phyloP scores from a whole-genome alignment of 1,139 yeast genomes.

The Blastobotrys apis region DNA sequence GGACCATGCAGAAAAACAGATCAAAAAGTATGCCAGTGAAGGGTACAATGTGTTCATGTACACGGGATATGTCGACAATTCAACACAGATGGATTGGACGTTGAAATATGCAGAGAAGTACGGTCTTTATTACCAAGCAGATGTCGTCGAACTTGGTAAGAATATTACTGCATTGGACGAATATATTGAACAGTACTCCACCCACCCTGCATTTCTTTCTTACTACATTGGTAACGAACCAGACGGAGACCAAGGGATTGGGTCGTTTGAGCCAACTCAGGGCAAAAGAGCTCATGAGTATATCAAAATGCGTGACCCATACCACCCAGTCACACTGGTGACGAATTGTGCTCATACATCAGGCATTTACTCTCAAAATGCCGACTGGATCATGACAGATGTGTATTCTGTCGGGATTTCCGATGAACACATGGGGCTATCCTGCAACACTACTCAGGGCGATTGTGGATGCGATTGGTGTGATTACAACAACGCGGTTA shows the following conservation, averaged over 20 bases:
- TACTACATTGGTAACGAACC: slow-evolving; percentile 1
- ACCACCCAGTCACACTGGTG: not conserved
- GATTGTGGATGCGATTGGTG: slow-evolving; percentile 2
- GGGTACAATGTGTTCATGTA: slow-evolving; percentile 1
- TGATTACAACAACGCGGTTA: not conserved
- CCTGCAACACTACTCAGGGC: not conserved
- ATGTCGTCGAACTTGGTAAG: not conserved
- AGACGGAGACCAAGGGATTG: slow-evolving; percentile 1
- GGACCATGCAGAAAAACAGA: not conserved
- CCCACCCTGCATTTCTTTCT: slow-evolving; percentile 1
- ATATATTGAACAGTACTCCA: not conserved
- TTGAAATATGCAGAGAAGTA: not conserved
- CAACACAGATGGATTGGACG: slow-evolving; percentile 2
- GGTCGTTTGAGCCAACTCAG: not conserved
- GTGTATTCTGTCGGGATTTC: slow-evolving; percentile 1
- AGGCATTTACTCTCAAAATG: not conserved
- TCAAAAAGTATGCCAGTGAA: not conserved
- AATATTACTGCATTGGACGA: not conserved
- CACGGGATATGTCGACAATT: not conserved
- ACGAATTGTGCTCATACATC: not conserved
- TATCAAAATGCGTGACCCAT: not conserved
- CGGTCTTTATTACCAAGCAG: not conserved
- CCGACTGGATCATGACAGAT: not conserved
- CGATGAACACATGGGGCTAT: not conserved
- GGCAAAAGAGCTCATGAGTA: not conserved